Conservation (phyloP, 1,284 basidiomycete genomes). For the Peniophora sp. region DNA sequence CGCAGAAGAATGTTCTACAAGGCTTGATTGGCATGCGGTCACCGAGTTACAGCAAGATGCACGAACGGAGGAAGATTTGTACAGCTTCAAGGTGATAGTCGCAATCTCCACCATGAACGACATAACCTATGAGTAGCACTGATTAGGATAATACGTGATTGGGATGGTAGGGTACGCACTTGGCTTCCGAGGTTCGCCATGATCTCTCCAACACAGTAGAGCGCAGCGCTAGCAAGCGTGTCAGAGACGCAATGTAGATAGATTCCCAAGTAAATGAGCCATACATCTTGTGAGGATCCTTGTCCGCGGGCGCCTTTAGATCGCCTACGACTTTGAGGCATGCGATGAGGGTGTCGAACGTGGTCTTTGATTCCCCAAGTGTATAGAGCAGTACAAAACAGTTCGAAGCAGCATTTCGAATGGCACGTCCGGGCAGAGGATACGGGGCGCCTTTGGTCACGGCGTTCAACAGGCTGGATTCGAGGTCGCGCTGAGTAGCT, state of each 20-base stretch:
- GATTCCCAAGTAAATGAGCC: no score
- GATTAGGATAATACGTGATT: conserved; percentile 1
- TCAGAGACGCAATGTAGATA: conserved; percentile 4
- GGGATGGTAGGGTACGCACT: conserved; percentile 35
- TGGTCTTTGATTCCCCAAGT: conserved; percentile 72
- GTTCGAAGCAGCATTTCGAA: conserved; percentile 74
- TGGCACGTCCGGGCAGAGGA: conserved; percentile 77
- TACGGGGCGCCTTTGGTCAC: conserved; percentile 53
- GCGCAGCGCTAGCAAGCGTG: conserved; percentile 34
- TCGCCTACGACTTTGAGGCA: conserved; percentile 72
- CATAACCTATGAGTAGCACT: conserved; percentile 63
- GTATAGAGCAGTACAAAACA: conserved; percentile 76
- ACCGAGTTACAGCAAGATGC: neutral
- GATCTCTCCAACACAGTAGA: conserved; percentile 82
- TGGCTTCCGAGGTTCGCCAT: conserved; percentile 81
- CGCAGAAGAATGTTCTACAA: conserved; percentile 71
- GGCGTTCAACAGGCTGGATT: conserved; percentile 57
- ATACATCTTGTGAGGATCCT: conserved; percentile 59
- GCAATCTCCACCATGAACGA: conserved; percentile 87
- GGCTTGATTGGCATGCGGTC: conserved; percentile 1
- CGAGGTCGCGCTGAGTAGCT: conserved; percentile 49
- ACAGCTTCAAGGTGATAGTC: conserved; percentile 54
- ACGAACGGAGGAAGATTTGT: conserved; percentile 64
- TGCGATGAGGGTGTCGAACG: conserved; percentile 84
- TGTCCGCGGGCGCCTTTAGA: conserved; percentile 53